These are phyloP conservation scores for Populus hybrid DNA, from an alignment of 441 rosid genomes.

Conservation along the genomic window DNA sequence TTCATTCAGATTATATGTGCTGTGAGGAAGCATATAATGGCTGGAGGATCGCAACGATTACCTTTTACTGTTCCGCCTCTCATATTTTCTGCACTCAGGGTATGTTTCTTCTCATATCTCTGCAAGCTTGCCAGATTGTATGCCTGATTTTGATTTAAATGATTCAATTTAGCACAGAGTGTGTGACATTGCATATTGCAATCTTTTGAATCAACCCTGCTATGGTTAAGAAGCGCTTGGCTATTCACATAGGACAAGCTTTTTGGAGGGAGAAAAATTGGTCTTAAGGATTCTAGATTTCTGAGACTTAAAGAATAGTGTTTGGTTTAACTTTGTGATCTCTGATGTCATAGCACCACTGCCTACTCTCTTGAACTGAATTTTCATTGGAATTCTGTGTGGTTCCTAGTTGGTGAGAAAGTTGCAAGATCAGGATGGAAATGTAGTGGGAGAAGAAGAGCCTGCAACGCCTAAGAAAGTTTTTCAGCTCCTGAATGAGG, in stretches of 20 bases:
- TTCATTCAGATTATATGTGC: conserved; percentile 57
- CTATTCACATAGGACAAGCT: background rate
- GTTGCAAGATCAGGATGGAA: conserved; percentile 76
- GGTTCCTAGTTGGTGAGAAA: conserved; percentile 60
- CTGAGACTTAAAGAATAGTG: background rate
- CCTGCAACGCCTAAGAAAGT: conserved; percentile 71
- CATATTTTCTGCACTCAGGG: conserved; percentile 77
- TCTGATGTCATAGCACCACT: background rate
- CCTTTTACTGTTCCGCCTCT: conserved; percentile 86
- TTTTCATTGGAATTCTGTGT: background rate
- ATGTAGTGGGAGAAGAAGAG: conserved; percentile 78
- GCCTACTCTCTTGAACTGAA: background rate
- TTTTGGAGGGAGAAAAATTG: background rate
- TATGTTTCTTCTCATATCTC: conserved; percentile 24
- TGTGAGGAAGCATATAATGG: conserved; percentile 73
- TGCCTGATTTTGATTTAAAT: background rate
- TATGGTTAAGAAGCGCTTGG: background rate
- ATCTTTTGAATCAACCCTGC: background rate
- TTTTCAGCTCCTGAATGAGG: conserved; percentile 90
- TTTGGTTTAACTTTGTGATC: background rate
- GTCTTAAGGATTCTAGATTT: background rate
- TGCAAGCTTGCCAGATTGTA: background rate
- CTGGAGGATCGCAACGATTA: conserved; percentile 84
- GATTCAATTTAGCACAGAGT: background rate
- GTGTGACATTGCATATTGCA: background rate